phyloP scores from a whole-genome alignment of 139 green algal genomes.

The Closterium sp. region DNA sequence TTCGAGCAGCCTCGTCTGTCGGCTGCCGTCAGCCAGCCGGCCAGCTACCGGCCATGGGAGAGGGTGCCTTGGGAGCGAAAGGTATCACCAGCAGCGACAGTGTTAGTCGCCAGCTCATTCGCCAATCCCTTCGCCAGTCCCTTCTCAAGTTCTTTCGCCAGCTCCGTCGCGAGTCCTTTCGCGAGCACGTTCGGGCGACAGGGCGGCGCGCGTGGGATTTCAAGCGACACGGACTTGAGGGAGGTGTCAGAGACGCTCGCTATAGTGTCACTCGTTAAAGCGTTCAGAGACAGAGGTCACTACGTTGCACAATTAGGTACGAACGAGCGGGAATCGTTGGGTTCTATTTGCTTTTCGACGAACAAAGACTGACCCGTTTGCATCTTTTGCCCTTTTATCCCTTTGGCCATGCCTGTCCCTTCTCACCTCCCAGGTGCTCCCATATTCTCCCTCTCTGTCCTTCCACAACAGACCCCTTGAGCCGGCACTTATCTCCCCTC shows the following conservation, averaged over 20 bases:
- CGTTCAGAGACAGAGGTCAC: constrained; percentile 40
- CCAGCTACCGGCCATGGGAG: too few species aligned
- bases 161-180: background rate
- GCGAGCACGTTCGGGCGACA: background rate
- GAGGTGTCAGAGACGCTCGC: constrained; percentile 23
- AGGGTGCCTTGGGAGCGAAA: too few species aligned
- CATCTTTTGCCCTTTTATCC: too few species aligned
- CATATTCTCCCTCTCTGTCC: too few species aligned
- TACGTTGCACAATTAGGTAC: constrained; percentile 28
- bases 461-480: background rate
- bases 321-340: background rate
- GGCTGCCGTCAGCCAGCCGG: too few species aligned
- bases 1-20: too few species aligned
- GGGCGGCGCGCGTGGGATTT: background rate
- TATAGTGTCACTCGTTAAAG: constrained; percentile 23
- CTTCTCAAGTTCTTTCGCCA: background rate
- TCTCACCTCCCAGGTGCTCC: too few species aligned
- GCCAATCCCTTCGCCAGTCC: background rate
- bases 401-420: too few species aligned
- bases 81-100: too few species aligned
- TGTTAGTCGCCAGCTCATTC: background rate
- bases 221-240: constrained; percentile 16
- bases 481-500: background rate
- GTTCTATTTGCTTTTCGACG: too few species aligned
- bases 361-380: too few species aligned